A percentile compares a stretch with the other conserved stretches of the same genome.
Evolutionary conservation across 2,329 filamentous ascomycete genomes (phyloP).

Genomic region (Aspergillus floridensis): DNA sequence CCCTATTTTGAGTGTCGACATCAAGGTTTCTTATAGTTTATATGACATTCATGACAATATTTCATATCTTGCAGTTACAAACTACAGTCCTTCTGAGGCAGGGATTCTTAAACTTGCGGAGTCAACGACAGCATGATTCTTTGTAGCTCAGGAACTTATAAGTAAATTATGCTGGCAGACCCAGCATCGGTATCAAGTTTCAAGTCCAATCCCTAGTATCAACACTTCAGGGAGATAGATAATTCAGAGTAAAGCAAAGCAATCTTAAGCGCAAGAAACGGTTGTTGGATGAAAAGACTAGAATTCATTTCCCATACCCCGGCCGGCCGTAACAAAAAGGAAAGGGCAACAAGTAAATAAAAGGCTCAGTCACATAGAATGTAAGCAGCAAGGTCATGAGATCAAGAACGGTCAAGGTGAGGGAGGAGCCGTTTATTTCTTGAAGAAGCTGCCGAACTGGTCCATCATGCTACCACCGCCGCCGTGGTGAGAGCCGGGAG

Average conservation of each 20-base stretch:
- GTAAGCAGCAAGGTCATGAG: neutral
- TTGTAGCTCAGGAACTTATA: neutral
- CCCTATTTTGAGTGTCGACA: neutral
- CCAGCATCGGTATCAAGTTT: conserved; percentile 9
- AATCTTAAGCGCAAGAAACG: neutral
- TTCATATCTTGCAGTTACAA: too few relatives aligned
- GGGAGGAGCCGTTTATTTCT: conserved; percentile 28
- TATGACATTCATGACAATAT: too few relatives aligned
- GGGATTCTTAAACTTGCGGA: neutral
- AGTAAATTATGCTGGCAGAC: conserved; percentile 1
- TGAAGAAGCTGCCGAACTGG: conserved; percentile 38
- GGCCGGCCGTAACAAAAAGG: conserved; percentile 11
- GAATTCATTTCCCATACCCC: conserved; percentile 10
- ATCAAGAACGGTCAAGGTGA: neutral
- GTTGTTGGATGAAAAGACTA: neutral
- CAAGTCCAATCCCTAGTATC: neutral
- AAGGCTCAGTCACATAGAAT: neutral
- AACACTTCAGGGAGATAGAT: neutral
- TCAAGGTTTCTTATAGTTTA: too few relatives aligned
- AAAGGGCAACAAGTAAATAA: conserved; percentile 13
- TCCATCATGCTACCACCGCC: conserved; percentile 28
- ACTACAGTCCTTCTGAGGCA: neutral
- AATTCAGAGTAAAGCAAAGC: neutral
- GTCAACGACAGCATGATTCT: neutral
- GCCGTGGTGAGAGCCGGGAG: conserved; percentile 20